Evolutionary conservation across 2,329 filamentous ascomycete genomes (phyloP).

Genomic region (Elsinoe batatas): DNA sequence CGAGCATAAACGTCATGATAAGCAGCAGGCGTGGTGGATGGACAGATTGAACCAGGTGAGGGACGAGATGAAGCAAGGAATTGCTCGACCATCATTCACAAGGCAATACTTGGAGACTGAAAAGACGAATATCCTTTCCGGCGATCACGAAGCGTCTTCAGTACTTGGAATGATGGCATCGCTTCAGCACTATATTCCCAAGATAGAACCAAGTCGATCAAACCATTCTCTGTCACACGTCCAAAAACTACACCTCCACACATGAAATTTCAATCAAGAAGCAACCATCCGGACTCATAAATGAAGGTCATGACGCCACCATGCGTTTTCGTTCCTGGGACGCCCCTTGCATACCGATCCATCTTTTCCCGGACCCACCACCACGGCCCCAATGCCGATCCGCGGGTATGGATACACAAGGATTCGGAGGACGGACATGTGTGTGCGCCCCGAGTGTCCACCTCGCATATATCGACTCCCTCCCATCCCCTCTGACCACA

Average conservation of each 20-base stretch:
- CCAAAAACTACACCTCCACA: background rate
- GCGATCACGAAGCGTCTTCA: conserved; percentile 28
- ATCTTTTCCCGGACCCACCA: background rate
- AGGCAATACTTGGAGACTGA: conserved; percentile 35
- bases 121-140: conserved; percentile 26
- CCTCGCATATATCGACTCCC: background rate
- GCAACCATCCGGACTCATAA: background rate
- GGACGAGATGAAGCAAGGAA: conserved; percentile 32
- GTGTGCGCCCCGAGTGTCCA: background rate
- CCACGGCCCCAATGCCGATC: background rate
- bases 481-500: background rate
- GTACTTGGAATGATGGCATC: conserved; percentile 27
- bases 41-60: conserved; percentile 31
- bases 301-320: background rate
- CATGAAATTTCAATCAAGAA: background rate
- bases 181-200: background rate
- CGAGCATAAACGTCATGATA: conserved; percentile 44
- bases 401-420: background rate
- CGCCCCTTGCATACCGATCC: background rate
- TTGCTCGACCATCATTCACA: conserved; percentile 34
- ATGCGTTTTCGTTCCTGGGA: background rate
- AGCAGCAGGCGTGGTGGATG: conserved; percentile 46
- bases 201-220: background rate
- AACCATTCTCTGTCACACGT: background rate
- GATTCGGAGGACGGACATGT: background rate